Evolutionary conservation across 257 asterid species (phyloP).

Genomic region (Avicennia marina): DNA sequence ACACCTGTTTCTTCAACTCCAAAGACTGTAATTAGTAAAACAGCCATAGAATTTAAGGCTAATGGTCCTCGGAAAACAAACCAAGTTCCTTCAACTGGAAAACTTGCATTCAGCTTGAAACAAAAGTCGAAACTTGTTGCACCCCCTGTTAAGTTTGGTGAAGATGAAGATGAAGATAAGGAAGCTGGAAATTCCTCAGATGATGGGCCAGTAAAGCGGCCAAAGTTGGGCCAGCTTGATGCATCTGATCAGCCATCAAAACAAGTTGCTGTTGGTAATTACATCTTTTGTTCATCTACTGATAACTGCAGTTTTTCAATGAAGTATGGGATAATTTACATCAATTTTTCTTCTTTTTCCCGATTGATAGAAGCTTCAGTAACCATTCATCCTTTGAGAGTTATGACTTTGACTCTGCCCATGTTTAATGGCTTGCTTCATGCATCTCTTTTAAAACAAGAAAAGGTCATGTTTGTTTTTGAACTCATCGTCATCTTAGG

Average conservation of each 20-base stretch:
- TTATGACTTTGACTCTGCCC: constrained; percentile 3
- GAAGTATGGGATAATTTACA: constrained; percentile 15
- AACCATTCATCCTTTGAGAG: no score
- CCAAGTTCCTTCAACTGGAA: constrained; percentile 56
- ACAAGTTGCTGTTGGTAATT: constrained; percentile 83
- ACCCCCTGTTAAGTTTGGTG: constrained; percentile 69
- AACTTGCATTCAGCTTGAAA: constrained; percentile 92
- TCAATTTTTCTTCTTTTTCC: constrained; percentile 3
- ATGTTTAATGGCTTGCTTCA: constrained; percentile 4
- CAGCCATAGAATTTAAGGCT: constrained; percentile 38
- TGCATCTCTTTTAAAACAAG: no score
- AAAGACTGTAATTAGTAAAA: constrained; percentile 54
- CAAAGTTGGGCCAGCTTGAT: constrained; percentile 46
- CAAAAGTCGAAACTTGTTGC: constrained; percentile 71
- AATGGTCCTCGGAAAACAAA: constrained; percentile 35
- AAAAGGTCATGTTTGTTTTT: no score
- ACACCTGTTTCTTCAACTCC: constrained; percentile 49
- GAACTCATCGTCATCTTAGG: no score
- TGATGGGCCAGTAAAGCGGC: constrained; percentile 66
- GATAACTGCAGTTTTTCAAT: not conserved
- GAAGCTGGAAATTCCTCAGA: constrained; percentile 56
- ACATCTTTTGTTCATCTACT: constrained; percentile 33
- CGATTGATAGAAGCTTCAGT: constrained; percentile 4
- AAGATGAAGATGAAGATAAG: constrained; percentile 69
- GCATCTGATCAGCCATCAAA: constrained; percentile 38